Evolutionary conservation across 192 early-diverging fungal species (phyloP), one percentile per base, ranked within the genome.

Genomic region (Rhizoclosmatium sp.): DNA sequence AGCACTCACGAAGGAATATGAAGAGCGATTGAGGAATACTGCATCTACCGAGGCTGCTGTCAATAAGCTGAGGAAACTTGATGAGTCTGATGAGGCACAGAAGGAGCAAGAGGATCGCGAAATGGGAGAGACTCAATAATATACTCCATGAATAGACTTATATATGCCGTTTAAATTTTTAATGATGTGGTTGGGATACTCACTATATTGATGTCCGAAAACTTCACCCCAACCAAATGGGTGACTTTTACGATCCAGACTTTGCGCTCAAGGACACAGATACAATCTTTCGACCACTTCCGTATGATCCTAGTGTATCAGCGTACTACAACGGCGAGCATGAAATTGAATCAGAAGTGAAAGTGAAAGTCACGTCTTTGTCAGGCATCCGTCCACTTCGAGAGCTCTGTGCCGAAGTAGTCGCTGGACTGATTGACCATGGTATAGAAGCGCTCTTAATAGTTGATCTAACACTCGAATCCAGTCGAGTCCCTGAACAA

Each of bases 401-500:
- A 10, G 44, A 54, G 12, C 45, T 72, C 49, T 72, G 70, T 21
- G 58, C 44, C 19, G 23, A 7, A 9, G 70, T 42, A 23, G 49
- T 72, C 3, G 47, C 49, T 5, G 31, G 39, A 47, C 49, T 59
- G 21, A 58, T 72, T 23, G 47, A 51, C 1, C n/a, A 72, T 39
- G 70, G 70, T 59, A 31, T 31, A 31, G 0, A 31, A 31, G 31
- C 31, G 31, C 31, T 66, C 41, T 16, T 66, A 3, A 40, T 66
- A 3, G n/a, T 66, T 39, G 40, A 23, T 42, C 21, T 48, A 47
- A 9, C 46, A 47, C 44, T 45, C 49, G 21, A 14, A n/a, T 21
- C 45, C 23, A 72, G 70, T 72, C 54, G 70, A 72, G 70, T 72
- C 70, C 5, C 70, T 72, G 9, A 51, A 40, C 0, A 45, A 45